These are phyloP conservation scores for Zygotorulaspora florentina DNA, from an alignment of 805 yeast genomes.

Conservation along the genomic window DNA sequence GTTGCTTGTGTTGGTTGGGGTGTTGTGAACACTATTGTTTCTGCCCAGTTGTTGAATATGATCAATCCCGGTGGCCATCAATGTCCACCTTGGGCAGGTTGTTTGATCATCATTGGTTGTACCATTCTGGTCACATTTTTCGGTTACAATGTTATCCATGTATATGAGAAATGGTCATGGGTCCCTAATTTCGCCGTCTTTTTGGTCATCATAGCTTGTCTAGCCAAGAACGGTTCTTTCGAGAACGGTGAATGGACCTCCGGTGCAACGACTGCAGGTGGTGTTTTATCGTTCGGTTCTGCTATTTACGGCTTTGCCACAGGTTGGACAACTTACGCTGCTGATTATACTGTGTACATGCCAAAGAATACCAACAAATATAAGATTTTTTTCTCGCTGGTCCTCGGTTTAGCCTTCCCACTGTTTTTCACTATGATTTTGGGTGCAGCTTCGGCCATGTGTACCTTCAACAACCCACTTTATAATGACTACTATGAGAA, in stretches of 20 bases:
- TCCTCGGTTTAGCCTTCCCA: constrained; percentile 62
- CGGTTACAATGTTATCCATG: constrained; percentile 78
- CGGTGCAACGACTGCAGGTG: constrained; percentile 71
- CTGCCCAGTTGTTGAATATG: constrained; percentile 77
- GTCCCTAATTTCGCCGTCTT: constrained; percentile 71
- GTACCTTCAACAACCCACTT: constrained; percentile 44
- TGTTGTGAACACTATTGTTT: constrained; percentile 83
- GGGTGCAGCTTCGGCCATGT: constrained; percentile 85
- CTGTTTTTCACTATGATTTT: constrained; percentile 65
- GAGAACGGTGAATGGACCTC: constrained; percentile 45
- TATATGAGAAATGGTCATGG: constrained; percentile 84
- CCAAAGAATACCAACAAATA: constrained; percentile 55
- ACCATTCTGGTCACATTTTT: constrained; percentile 76
- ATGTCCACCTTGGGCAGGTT: constrained; percentile 89
- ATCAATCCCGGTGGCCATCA: constrained; percentile 51
- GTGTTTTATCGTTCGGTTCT: constrained; percentile 77
- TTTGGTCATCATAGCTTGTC: constrained; percentile 71
- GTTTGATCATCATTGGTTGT: constrained; percentile 61
- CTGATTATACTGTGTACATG: constrained; percentile 89
- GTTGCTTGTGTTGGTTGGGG: constrained; percentile 94
- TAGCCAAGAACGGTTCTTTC: constrained; percentile 64
- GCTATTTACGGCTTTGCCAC: constrained; percentile 83
- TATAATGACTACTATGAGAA: constrained; percentile 50
- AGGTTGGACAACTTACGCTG: constrained; percentile 93
- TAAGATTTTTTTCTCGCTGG: constrained; percentile 60